Percentiles rank a stretch among this genome's conserved stretches.
phyloP scores from a whole-genome alignment of 208 protist genomes.

The Zelonia costaricensis region DNA sequence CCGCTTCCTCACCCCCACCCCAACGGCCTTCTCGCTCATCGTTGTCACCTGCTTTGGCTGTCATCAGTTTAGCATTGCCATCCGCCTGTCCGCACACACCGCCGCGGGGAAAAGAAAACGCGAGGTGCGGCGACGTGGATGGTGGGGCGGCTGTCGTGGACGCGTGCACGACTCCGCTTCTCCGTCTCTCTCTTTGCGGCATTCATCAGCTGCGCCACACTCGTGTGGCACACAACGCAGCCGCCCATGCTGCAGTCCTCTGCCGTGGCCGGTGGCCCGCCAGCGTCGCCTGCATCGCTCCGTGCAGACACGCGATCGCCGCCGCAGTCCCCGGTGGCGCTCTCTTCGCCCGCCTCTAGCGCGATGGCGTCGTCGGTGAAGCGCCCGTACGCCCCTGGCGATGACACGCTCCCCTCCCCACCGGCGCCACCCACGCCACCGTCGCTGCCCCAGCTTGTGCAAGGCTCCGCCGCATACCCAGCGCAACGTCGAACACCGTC shows the following conservation, averaged over 20 bases:
- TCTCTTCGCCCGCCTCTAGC: not conserved
- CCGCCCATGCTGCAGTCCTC: not conserved
- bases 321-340: not conserved
- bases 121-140: not conserved
- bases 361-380: not conserved
- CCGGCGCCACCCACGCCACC: not conserved
- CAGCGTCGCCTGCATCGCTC: not conserved
- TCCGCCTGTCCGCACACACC: too few relatives aligned
- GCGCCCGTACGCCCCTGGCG: not conserved
- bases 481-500: not conserved
- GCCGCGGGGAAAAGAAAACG: too few relatives aligned
- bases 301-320: not conserved
- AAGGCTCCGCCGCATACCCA: too few relatives aligned
- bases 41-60: too few relatives aligned
- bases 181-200: not conserved
- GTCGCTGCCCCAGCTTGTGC: not conserved
- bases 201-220: not conserved
- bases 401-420: constrained; percentile 20
- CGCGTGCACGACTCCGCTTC: not conserved
- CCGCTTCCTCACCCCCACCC: too few relatives aligned
- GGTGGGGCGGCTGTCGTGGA: not conserved
- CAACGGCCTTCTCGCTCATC: too few relatives aligned
- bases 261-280: not conserved
- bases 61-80: not conserved
- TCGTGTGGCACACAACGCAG: too few relatives aligned